Evolutionary conservation across 2,329 filamentous ascomycete genomes (phyloP), one percentile per base, ranked within the genome.

Genomic region (Neofusicoccum umdonicola): DNA sequence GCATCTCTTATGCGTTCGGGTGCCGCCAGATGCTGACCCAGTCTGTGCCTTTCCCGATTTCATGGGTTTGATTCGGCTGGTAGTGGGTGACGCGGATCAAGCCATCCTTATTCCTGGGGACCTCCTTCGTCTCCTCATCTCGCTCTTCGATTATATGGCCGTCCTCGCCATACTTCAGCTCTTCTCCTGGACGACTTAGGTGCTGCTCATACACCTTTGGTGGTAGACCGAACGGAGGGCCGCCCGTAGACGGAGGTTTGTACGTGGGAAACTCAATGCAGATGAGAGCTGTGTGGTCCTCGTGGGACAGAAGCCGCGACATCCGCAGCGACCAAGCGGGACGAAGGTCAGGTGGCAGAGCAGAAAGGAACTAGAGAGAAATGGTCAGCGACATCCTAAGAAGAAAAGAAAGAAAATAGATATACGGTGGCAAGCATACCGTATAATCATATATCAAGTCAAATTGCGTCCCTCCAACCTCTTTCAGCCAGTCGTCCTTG

Each of bases 181-280:
- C 83, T 68, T 88, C 82, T 1, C 91, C 91, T 0, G 92, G 92
- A 54, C 85, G 82, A 62, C 83, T 83, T 47, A 96, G 82, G 69
- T 94, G 87, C 67, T 87, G 88, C 70, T 87, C 79, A 75, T 96
- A 95, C 34, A 90, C 85, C 66, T 87, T 84, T 0, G 90, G 84
- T 12, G 86, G 85, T 45, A 91, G 78, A 7, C 88, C 87, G 83
- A 86, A 93, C 1, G 92, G 92, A 12, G 92, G 92, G 0, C 92
- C 92, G 9, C 83, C 83, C 9, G 84, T 81, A 11, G 81, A 81
- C 9, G 88, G 83, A 47, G 86, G 82, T 74, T 93, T 95, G 67
- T 86, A 84, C 1, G 89, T 87, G 9, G 92, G 92, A 74, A 90
- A 96, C 74, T 96, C 92, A 67, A 96, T 83, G 77, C 87, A 88